Evolutionary conservation across 495 filamentous ascomycete species (phyloP), one percentile per base, ranked within the genome.

Genomic region (Darksidea phi): DNA sequence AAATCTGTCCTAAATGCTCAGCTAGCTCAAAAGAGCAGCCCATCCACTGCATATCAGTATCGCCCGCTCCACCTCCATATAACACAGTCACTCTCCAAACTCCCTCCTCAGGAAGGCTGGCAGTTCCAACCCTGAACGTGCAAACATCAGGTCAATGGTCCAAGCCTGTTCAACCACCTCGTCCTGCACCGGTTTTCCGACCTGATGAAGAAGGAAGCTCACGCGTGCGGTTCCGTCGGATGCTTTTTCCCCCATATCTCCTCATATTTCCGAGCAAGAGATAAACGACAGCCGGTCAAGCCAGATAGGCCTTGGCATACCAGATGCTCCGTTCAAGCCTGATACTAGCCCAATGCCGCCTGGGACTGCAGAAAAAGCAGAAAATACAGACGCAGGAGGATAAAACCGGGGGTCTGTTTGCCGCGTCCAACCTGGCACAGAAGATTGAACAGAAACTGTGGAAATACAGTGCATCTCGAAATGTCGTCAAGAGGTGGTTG

Each of bases 401-500:
- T 32, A 32, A 3, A 10, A 32, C 49, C 23, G 28, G 18, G 6
- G 49, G 25, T 37, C 15, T 53, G 24, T 32, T 25, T 13, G 8
- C 25, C 7, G 49, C 38, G 20, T 26, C 58, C 5, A 54, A 61
- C 48, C 17, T 61, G 17, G 50, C 50, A 3, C 58, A 61, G 23
- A 24, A 42, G 3, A 61, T 61, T 26, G 58, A 61, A 34, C 23
- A 55, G 20, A 54, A 36, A 28, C 43, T 61, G n/a, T 61, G 58
- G 58, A 47, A 32, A 17, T 61, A 61, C 20, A 61, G 18, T 48
- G 38, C 49, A 8, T 61, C 58, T 3, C 36, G 50, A 15, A 61
- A 55, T 18, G 36, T 61, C 8, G 34, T 61, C n/a, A 49, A 54
- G 18, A 25, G 63, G 23, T 67, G 63, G 63, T 24, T 63, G 5